Conservation (phyloP, 306 rosid species). For the Acmispon strigosus region DNA sequence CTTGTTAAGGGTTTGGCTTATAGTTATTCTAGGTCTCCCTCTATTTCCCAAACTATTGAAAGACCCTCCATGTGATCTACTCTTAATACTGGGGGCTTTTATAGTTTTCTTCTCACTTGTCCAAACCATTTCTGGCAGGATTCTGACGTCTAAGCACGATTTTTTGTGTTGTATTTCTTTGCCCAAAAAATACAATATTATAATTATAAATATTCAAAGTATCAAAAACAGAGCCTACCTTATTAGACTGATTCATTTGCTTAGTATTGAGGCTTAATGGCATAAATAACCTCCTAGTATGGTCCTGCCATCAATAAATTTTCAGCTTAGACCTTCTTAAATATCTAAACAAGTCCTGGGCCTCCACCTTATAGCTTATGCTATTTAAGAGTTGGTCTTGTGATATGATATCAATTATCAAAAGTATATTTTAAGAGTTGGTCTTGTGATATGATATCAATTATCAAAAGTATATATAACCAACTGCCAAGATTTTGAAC, state of each 20-base stretch:
- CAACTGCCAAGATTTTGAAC: not conserved
- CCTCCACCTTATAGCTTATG: not conserved
- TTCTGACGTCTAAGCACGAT: not conserved
- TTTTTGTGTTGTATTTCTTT: not conserved
- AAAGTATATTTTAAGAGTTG: not conserved
- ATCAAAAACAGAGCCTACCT: not conserved
- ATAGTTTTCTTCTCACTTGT: not conserved
- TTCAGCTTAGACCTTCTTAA: not conserved
- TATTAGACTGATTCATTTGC: not conserved
- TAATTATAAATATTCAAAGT: not conserved
- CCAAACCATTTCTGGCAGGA: not conserved
- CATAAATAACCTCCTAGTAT: not conserved
- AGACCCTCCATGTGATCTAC: not conserved
- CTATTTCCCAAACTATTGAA: not conserved
- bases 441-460: not conserved
- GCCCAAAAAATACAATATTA: not conserved
- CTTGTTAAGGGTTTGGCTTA: not conserved
- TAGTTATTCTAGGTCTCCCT: not conserved
- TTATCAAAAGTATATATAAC: not conserved
- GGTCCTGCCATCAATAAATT: not conserved
- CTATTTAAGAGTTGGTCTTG: not conserved
- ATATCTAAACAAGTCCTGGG: not conserved
- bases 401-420: not conserved
- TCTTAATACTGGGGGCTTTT: not conserved
- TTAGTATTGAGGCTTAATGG: conserved; percentile 2